Conservation (phyloP, 140 eudicot genomes). For the Erigeron philadelphicus region DNA sequence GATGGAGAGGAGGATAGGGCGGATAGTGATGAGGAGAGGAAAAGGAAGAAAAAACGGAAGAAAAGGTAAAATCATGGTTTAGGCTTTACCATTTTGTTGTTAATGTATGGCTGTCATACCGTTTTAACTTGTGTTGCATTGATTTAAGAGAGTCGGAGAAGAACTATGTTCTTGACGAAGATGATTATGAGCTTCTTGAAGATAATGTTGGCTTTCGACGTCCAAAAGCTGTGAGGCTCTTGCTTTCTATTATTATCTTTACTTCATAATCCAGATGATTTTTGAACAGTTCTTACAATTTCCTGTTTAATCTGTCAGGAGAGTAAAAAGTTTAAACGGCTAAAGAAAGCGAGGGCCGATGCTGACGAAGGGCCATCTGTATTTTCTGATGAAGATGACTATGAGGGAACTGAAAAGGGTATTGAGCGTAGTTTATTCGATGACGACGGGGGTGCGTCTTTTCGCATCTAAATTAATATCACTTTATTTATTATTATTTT, state of each 20-base stretch:
- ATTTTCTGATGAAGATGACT: slow-evolving; percentile 70
- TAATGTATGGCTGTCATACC: neutral
- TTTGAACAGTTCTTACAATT: neutral
- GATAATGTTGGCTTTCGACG: slow-evolving; percentile 71
- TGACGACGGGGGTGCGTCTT: slow-evolving; percentile 64
- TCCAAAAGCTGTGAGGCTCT: slow-evolving; percentile 53
- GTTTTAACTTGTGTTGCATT: neutral
- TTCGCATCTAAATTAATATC: neutral
- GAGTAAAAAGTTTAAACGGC: slow-evolving; percentile 76
- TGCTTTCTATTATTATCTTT: slow-evolving; percentile 6
- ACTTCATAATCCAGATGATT: slow-evolving; percentile 2
- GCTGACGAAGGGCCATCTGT: slow-evolving; percentile 63
- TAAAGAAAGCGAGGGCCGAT: slow-evolving; percentile 79
- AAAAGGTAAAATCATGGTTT: slow-evolving; percentile 44
- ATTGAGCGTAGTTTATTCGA: slow-evolving; percentile 71
- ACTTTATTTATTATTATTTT: neutral
- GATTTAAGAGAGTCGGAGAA: slow-evolving; percentile 64
- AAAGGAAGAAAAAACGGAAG: slow-evolving; percentile 74
- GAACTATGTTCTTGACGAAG: slow-evolving; percentile 80
- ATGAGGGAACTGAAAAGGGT: slow-evolving; percentile 46
- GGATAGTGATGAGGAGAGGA: slow-evolving; percentile 65
- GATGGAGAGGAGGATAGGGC: slow-evolving; percentile 63
- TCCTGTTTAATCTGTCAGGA: slow-evolving; percentile 34
- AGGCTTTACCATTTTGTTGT: neutral
- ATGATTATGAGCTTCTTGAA: slow-evolving; percentile 86